Percentiles rank a stretch among this genome's conserved stretches.
These are phyloP conservation scores for Hypoxylon sp. DNA, from an alignment of 2,329 filamentous ascomycete genomes.

Conservation along the genomic window DNA sequence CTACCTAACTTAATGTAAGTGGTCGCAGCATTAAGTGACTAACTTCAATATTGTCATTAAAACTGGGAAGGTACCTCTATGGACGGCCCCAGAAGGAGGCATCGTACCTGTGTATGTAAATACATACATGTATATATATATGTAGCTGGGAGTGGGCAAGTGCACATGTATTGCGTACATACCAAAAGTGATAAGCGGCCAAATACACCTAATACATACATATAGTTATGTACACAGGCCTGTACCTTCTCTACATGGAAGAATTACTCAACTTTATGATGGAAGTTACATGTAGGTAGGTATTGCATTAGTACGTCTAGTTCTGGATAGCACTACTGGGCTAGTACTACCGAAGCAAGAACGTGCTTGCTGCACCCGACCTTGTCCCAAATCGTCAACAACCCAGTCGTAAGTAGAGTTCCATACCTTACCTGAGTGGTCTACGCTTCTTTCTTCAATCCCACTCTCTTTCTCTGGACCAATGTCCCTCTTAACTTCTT, in stretches of 20 bases:
- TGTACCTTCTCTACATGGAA: constrained; percentile 13
- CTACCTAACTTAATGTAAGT: constrained; percentile 4
- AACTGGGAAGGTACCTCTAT: constrained; percentile 4
- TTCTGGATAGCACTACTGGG: constrained; percentile 46
- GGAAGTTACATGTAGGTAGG: constrained; percentile 9
- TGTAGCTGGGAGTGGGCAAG: not conserved
- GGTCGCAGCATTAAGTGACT: not conserved
- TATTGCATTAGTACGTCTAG: constrained; percentile 36
- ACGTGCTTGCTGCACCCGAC: constrained; percentile 42
- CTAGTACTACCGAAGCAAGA: constrained; percentile 41
- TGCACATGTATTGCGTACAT: not conserved
- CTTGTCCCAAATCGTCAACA: constrained; percentile 42
- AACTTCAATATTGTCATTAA: not conserved
- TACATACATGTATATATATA: not conserved
- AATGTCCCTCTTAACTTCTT: constrained; percentile 43
- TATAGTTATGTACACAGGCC: not conserved
- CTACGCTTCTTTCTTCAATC: constrained; percentile 36
- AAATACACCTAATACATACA: not conserved
- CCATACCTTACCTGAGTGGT: constrained; percentile 31
- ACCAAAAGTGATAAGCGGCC: not conserved
- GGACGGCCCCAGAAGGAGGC: constrained; percentile 1
- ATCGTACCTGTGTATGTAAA: not conserved
- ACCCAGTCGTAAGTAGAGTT: constrained; percentile 25
- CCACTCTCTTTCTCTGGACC: constrained; percentile 47
- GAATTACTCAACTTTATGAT: not conserved